Evolutionary conservation across 345 rosid species (phyloP), one percentile per base, ranked within the genome.

Genomic region (Physaria fendleri): DNA sequence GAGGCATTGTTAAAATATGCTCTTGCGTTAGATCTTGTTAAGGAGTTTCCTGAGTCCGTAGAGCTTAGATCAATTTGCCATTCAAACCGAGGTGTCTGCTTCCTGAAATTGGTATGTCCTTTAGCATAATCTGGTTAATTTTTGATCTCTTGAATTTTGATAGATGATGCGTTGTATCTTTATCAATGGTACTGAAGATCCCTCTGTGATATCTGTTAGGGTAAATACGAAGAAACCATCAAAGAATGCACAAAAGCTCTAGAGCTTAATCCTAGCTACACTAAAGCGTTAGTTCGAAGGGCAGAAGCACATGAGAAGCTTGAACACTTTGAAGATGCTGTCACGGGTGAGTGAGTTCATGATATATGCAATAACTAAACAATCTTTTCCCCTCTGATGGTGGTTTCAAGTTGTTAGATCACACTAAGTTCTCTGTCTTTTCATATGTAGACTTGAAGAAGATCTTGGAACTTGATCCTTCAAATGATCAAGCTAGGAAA

Each of bases 221-320:
- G 84, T 17, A 93, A 85, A 40, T 78, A 72, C 49, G 84, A 85
- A 69, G 90, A 93, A 29, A 77, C 95, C 3, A 64, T 87, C 66
- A 83, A 80, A 81, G 99, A 90, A 76, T 87, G 96, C 76, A 68
- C 83, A n/a, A 82, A 84, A 56, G 96, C 96, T 2, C 63, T 87
- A 52, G 90, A 81, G 68, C 74, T 93, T 65, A 90, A 90, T 73
- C 76, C 97, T 59, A 71, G 75, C 8, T 94, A 90, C 66, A 28
- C 71, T 65, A 90, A 94, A 79, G 95, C 89, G 45, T 64, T 85
- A 59, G 50, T 73, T 48, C 81, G 96, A 75, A 82, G 99, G 73
- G 84, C 76, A 39, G 99, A 94, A 70, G 95, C 95, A 21, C 81
- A 79, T 47, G 99, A 94, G 75, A 94, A 85, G 81, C 96, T 82